Conservation (phyloP, 805 yeast genomes). For the Metschnikowia lunata region DNA sequence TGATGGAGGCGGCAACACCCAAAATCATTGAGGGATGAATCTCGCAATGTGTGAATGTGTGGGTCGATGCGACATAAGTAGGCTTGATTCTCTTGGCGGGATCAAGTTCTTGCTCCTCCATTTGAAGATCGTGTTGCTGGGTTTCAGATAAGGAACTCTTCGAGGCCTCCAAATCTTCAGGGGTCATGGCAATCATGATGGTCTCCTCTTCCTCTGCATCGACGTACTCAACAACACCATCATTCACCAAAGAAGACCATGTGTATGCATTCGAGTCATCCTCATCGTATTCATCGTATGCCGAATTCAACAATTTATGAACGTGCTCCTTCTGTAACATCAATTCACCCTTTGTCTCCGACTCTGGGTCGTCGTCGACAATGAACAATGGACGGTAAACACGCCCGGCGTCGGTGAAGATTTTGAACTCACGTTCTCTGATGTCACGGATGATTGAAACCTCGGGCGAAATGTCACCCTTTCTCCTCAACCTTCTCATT, state of each 20-base stretch:
- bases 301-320: constrained; percentile 57
- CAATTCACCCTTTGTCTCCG: constrained; percentile 69
- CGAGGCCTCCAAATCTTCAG: constrained; percentile 84
- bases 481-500: constrained; percentile 86
- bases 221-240: constrained; percentile 91
- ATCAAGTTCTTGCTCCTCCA: constrained; percentile 49
- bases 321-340: constrained; percentile 83
- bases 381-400: constrained; percentile 94
- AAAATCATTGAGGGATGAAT: constrained; percentile 98
- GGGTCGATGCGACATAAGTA: constrained; percentile 46
- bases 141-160: constrained; percentile 39
- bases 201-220: constrained; percentile 99
- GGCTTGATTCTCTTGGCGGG: constrained; percentile 87
- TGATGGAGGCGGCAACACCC: constrained; percentile 97
- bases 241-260: constrained; percentile 78
- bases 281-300: constrained; percentile 58
- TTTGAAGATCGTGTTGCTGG: constrained; percentile 40
- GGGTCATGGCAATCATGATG: constrained; percentile 97
- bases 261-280: constrained; percentile 54
- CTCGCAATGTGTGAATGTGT: constrained; percentile 97
- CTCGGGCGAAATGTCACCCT: constrained; percentile 93
- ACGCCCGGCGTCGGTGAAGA: constrained; percentile 97
- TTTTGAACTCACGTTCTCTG: constrained; percentile 92
- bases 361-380: constrained; percentile 78
- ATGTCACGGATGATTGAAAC: constrained; percentile 96